These are phyloP conservation scores for Pseudopyrenochaeta lycopersici DNA, from an alignment of 2,329 filamentous ascomycete genomes.

Conservation along the genomic window DNA sequence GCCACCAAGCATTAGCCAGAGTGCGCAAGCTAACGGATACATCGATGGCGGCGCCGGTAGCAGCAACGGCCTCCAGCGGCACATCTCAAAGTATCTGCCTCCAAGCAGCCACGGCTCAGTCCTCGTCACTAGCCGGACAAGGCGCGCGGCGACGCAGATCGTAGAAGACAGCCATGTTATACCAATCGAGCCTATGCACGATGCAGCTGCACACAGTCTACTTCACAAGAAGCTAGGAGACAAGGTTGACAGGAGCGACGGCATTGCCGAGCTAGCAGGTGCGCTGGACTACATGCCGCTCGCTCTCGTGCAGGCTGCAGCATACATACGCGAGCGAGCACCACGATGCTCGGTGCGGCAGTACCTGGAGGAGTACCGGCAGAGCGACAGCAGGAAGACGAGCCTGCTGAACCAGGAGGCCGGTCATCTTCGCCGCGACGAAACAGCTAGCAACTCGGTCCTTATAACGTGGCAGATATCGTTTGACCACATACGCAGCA, in stretches of 20 bases:
- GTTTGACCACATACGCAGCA: not conserved
- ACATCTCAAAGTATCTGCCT: constrained; percentile 9
- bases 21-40: too few species aligned
- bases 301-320: constrained; percentile 44
- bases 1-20: too few species aligned
- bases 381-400: constrained; percentile 5
- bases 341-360: constrained; percentile 16
- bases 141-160: constrained; percentile 10
- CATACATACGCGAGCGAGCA: constrained; percentile 38
- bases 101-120: constrained; percentile 14
- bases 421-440: constrained; percentile 39
- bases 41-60: too few species aligned
- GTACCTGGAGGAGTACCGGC: constrained; percentile 53
- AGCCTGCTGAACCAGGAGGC: constrained; percentile 15
- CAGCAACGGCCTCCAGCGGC: too few species aligned
- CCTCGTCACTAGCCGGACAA: constrained; percentile 16
- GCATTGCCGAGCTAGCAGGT: constrained; percentile 22
- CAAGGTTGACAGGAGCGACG: not conserved
- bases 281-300: constrained; percentile 47
- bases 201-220: constrained; percentile 6
- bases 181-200: constrained; percentile 15
- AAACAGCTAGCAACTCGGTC: constrained; percentile 13
- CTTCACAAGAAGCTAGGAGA: constrained; percentile 14
- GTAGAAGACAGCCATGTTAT: constrained; percentile 15
- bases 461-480: too few species aligned